Conservation (phyloP, 495 filamentous ascomycete species). For the Podospora tetraspora region DNA sequence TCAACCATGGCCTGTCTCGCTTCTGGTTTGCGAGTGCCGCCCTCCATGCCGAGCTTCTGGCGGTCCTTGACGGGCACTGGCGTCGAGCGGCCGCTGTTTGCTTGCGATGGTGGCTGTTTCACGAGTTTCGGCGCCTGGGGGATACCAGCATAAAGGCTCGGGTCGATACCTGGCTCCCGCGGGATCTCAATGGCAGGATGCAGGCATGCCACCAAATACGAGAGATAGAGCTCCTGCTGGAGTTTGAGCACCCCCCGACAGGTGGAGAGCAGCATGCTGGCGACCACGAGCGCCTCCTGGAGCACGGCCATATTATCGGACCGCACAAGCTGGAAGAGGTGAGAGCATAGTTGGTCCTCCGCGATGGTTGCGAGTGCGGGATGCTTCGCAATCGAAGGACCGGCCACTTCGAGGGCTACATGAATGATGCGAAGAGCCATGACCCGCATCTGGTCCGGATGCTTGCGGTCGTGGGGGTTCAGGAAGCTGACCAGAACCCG, state of each 20-base stretch:
- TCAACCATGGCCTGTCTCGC: constrained; percentile 98
- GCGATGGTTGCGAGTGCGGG: constrained; percentile 82
- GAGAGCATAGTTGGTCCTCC: constrained; percentile 87
- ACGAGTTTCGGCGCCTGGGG: constrained; percentile 83
- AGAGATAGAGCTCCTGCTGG: constrained; percentile 94
- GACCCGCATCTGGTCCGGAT: constrained; percentile 90
- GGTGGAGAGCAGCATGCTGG: constrained; percentile 83
- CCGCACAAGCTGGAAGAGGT: constrained; percentile 93
- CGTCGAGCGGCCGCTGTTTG: constrained; percentile 77
- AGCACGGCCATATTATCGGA: constrained; percentile 93
- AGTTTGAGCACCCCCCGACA: constrained; percentile 90
- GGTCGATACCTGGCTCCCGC: constrained; percentile 81
- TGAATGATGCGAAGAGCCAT: constrained; percentile 98
- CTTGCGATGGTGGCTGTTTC: constrained; percentile 73
- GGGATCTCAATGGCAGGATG: constrained; percentile 92
- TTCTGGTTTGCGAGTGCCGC: constrained; percentile 84
- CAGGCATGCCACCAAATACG: constrained; percentile 88
- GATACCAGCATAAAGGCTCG: constrained; percentile 86
- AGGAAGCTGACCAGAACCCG: constrained; percentile 91
- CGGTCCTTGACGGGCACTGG: constrained; percentile 91
- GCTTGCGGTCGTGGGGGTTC: constrained; percentile 85
- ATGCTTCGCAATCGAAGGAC: constrained; percentile 91
- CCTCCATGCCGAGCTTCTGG: constrained; percentile 89
- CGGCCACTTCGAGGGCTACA: constrained; percentile 93
- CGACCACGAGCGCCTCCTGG: constrained; percentile 84